phyloP scores from a whole-genome alignment of 2,329 filamentous ascomycete species.

The Nothomitra cinnamomea region DNA sequence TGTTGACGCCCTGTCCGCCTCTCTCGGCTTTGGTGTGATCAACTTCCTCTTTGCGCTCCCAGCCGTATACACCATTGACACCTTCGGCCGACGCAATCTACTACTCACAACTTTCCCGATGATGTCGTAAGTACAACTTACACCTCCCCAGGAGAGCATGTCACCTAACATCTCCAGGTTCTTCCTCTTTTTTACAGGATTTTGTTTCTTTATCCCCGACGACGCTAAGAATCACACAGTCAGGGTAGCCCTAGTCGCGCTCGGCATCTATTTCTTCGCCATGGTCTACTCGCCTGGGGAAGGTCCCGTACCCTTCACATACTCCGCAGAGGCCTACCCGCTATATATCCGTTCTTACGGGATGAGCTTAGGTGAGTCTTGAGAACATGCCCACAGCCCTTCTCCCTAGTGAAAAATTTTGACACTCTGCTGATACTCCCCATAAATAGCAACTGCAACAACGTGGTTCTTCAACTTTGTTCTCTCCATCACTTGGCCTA shows the following conservation, averaged over 20 bases:
- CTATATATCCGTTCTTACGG: conserved; percentile 44
- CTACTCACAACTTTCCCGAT: conserved; percentile 47
- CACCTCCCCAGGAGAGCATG: too few relatives aligned
- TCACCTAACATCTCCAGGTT: conserved; percentile 10
- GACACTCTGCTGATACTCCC: neutral
- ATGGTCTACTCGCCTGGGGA: conserved; percentile 41
- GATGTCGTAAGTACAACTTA: conserved; percentile 27
- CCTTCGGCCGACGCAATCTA: conserved; percentile 46
- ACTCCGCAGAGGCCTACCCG: conserved; percentile 49
- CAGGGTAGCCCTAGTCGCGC: conserved; percentile 25
- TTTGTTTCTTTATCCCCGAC: conserved; percentile 33
- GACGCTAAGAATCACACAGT: conserved; percentile 14
- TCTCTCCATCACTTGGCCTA: conserved; percentile 30
- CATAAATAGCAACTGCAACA: conserved; percentile 5
- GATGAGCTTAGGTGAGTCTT: conserved; percentile 25
- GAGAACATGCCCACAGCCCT: neutral
- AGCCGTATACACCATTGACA: conserved; percentile 50
- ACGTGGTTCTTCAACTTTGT: conserved; percentile 11
- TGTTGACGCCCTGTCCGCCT: conserved; percentile 37
- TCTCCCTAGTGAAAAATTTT: too few relatives aligned
- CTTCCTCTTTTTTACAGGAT: conserved; percentile 34
- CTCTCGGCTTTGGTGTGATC: conserved; percentile 45
- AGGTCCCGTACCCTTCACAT: conserved; percentile 48
- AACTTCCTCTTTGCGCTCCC: conserved; percentile 49
- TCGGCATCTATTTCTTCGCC: conserved; percentile 33